Evolutionary conservation across 2,329 filamentous ascomycete species (phyloP).

Genomic region (Cladorrhinum sp.): DNA sequence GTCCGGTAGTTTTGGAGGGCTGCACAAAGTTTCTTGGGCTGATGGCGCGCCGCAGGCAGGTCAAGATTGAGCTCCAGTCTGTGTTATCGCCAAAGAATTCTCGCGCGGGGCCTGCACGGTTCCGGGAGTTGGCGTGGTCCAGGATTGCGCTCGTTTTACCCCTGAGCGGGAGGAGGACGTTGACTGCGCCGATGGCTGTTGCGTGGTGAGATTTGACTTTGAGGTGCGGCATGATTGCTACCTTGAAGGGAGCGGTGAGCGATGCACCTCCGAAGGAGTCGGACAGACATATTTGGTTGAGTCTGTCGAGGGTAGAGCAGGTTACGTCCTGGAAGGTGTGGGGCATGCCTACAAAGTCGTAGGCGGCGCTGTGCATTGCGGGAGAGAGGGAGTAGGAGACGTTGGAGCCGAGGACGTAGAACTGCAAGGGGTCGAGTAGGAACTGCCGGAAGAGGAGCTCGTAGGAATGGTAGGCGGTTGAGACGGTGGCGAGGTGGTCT

Average conservation of each 20-base stretch:
- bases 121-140: slow-evolving; percentile 56
- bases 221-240: slow-evolving; percentile 61
- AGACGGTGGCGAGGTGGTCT: slow-evolving; percentile 44
- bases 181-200: slow-evolving; percentile 67
- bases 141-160: slow-evolving; percentile 48
- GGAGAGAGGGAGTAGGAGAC: slow-evolving; percentile 69
- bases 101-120: slow-evolving; percentile 57
- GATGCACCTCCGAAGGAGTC: slow-evolving; percentile 65
- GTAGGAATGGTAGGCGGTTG: slow-evolving; percentile 57
- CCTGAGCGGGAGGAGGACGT: slow-evolving; percentile 66
- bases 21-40: slow-evolving; percentile 63
- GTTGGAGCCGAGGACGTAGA: slow-evolving; percentile 66
- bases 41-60: slow-evolving; percentile 64
- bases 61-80: slow-evolving; percentile 39
- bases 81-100: slow-evolving; percentile 60
- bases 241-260: slow-evolving; percentile 68
- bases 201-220: slow-evolving; percentile 66
- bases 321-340: slow-evolving; percentile 61
- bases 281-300: slow-evolving; percentile 57
- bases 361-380: slow-evolving; percentile 69
- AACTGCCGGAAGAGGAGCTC: slow-evolving; percentile 59
- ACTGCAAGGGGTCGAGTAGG: slow-evolving; percentile 62
- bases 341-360: slow-evolving; percentile 62
- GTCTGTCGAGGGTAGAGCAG: slow-evolving; percentile 57
- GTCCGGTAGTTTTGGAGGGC: slow-evolving; percentile 48